Percentiles rank a stretch among this genome's conserved stretches.
Evolutionary conservation across 2,329 filamentous ascomycete species (phyloP).

Genomic region (Fusarium lyarnte): DNA sequence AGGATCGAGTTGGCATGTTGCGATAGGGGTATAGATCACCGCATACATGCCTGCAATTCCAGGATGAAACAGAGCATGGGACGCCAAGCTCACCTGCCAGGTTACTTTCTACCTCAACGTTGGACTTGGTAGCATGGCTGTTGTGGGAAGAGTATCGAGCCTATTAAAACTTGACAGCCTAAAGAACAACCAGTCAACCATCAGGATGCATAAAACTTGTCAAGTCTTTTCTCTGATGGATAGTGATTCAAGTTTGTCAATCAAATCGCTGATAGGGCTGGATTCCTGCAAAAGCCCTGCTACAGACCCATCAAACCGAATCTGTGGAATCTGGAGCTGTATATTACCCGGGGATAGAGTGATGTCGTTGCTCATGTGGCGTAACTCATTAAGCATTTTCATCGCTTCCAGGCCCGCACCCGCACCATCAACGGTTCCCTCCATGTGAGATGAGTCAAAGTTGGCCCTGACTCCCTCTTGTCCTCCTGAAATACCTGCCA

Average conservation of each 20-base stretch:
- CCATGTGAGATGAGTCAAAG: background rate
- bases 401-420: background rate
- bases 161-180: accelerated
- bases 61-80: background rate
- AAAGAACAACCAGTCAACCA: background rate
- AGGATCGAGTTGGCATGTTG: background rate
- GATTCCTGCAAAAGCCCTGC: background rate
- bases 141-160: background rate
- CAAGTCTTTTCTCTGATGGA: background rate
- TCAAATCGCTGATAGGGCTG: background rate
- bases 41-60: background rate
- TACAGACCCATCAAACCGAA: background rate
- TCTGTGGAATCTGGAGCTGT: background rate
- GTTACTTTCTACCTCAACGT: background rate
- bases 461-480: background rate
- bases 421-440: accelerated
- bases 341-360: accelerated
- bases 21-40: background rate
- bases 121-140: background rate
- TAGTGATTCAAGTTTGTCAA: background rate
- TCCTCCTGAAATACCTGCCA: background rate
- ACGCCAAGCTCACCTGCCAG: background rate
- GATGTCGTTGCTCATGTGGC: background rate
- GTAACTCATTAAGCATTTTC: background rate
- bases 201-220: accelerated